A percentile compares a stretch with the other conserved stretches of the same genome.
phyloP scores from a whole-genome alignment of 2,329 filamentous ascomycete genomes.

The Xylaria sp. region DNA sequence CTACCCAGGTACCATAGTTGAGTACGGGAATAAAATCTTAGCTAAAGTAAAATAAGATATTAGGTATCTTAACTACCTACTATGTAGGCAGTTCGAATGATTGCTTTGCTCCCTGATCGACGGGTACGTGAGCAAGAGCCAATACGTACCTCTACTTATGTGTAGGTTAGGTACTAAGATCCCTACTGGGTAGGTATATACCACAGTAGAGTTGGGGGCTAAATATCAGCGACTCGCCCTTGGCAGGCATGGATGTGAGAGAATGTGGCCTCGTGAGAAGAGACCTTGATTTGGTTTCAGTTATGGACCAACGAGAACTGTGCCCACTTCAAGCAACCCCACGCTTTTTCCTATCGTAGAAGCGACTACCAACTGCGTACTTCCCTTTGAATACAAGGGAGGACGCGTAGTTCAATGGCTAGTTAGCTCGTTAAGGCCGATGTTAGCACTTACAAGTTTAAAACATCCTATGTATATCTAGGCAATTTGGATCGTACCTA shows the following conservation, averaged over 20 bases:
- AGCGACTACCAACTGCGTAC: background rate
- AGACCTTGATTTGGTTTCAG: constrained; percentile 31
- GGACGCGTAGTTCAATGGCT: background rate
- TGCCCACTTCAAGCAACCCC: constrained; percentile 38
- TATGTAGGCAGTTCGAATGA: constrained; percentile 2
- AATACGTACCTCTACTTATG: too few relatives aligned
- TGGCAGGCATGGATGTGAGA: constrained; percentile 24
- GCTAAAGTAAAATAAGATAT: background rate
- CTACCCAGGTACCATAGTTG: too few relatives aligned
- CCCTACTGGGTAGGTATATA: too few relatives aligned
- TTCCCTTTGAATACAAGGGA: too few relatives aligned
- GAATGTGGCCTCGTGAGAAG: constrained; percentile 33
- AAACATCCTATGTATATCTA: too few relatives aligned
- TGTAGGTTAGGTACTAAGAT: background rate
- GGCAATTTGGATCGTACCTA: too few relatives aligned
- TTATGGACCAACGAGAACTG: constrained; percentile 35
- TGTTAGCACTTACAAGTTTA: too few relatives aligned
- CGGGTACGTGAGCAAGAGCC: constrained; percentile 16
- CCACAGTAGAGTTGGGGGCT: constrained; percentile 23
- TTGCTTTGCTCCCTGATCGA: constrained; percentile 8
- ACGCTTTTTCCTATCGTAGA: constrained; percentile 29
- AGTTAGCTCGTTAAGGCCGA: background rate
- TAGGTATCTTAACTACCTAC: background rate
- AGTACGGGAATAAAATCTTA: constrained; percentile 7
- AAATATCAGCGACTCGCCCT: constrained; percentile 32